Evolutionary conservation across 805 yeast genomes (phyloP), one percentile per base, ranked within the genome.

Genomic region (Cyberlindnera bimundalis): DNA sequence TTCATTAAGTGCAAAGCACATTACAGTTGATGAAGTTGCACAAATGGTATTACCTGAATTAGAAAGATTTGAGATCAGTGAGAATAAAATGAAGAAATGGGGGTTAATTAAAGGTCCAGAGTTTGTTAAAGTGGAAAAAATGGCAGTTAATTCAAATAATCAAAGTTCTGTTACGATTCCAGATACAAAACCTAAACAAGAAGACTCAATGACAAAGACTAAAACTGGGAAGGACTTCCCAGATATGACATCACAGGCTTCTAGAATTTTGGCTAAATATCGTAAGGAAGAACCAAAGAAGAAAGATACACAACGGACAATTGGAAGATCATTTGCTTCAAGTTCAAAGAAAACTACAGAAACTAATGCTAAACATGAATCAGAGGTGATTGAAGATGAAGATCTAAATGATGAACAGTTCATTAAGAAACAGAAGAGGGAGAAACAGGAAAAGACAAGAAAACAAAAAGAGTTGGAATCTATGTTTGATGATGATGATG

Each of bases 401-500:
- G 16, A 36, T 13, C 29, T 43, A 35, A 32, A 45, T 37, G 55
- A 49, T 14, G 52, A 45, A 7, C 51, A 46, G 31, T 38, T 33
- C 19, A 29, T 13, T 4, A 33, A 38, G 34, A 50, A 47, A 42
- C 40, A 50, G 17, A 30, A 33, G 20, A 28, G 15, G 10, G 37
- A 29, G 14, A 41, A 40, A 19, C 37, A 43, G 24, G 49, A 41
- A 20, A 37, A 42, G 27, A 29, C 14, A 5, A 39, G 43, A 28
- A 52, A 44, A 32, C 39, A 40, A 19, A 47, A 50, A 16, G 67
- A 62, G 21, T 44, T 67, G 29, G 61, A 56, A 31, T 58, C 62
- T 16, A 51, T 67, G 49, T 66, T 67, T 51, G 65, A 60, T 28
- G 68, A 64, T 47, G 63, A 58, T 31, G 60, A 45, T 29, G 53